These are phyloP conservation scores for Cladorrhinum samala DNA, from an alignment of 495 filamentous ascomycete genomes.

Conservation along the genomic window DNA sequence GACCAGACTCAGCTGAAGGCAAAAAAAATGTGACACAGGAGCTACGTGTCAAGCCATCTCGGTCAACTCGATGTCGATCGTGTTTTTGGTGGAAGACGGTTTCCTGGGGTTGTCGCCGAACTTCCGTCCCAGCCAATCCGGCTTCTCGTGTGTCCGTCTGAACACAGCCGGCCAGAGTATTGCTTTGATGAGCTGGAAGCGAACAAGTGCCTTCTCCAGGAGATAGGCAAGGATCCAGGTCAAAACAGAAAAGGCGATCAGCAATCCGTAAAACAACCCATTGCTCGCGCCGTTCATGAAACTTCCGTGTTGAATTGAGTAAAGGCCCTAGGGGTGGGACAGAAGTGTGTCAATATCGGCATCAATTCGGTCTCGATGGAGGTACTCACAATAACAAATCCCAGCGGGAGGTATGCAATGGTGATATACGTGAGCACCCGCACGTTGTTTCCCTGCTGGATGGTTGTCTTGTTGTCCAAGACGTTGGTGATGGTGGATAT, in stretches of 20 bases:
- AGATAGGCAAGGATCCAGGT: conserved; percentile 10
- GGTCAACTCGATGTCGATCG: background rate
- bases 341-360: background rate
- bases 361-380: background rate
- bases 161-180: background rate
- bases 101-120: background rate
- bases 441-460: conserved; percentile 16
- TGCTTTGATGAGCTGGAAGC: conserved; percentile 1
- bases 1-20: too few species aligned
- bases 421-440: conserved; percentile 14
- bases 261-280: conserved; percentile 5
- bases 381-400: conserved; percentile 11
- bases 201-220: conserved; percentile 8
- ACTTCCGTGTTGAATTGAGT: conserved; percentile 8
- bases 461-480: conserved; percentile 14
- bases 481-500: conserved; percentile 18
- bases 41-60: background rate
- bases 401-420: conserved; percentile 13
- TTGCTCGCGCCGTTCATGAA: conserved; percentile 13
- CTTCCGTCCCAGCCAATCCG: background rate
- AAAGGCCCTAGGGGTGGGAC: conserved; percentile 3
- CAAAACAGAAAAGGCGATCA: conserved; percentile 6
- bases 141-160: background rate
- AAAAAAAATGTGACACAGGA: too few species aligned
- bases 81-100: too few species aligned